These are phyloP conservation scores for Phytophthora meadii DNA, from an alignment of 352 stramenopile species.

Conservation along the genomic window DNA sequence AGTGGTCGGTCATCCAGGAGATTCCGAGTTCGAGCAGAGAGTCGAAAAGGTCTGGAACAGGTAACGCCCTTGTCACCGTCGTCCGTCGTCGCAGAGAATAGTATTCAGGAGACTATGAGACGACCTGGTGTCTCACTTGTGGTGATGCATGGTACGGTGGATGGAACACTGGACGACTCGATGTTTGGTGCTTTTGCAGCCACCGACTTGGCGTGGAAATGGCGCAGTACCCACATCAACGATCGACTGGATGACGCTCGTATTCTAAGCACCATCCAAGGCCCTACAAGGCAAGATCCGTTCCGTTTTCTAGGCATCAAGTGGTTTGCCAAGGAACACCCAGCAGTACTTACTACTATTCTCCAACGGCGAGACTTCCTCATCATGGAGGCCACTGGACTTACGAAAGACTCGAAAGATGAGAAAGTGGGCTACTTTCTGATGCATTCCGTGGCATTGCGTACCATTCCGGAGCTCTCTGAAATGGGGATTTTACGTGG, in stretches of 20 bases:
- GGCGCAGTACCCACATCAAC: constrained; percentile 54
- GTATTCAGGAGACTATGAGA: constrained; percentile 34
- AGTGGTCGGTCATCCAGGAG: not conserved
- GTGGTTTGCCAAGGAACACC: constrained; percentile 55
- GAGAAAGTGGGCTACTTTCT: constrained; percentile 44
- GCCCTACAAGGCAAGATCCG: constrained; percentile 43
- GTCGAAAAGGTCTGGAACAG: constrained; percentile 6
- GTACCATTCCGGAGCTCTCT: constrained; percentile 27
- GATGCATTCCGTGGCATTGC: constrained; percentile 47
- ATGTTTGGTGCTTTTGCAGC: constrained; percentile 55
- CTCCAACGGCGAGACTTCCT: constrained; percentile 52
- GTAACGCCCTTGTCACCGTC: constrained; percentile 7
- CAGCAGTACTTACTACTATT: constrained; percentile 32
- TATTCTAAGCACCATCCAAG: constrained; percentile 45
- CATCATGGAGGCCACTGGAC: constrained; percentile 21
- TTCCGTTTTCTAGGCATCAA: constrained; percentile 61
- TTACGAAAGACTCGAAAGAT: constrained; percentile 28
- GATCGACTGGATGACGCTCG: constrained; percentile 49
- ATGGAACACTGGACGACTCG: constrained; percentile 59
- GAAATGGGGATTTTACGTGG: constrained; percentile 45
- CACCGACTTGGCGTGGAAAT: constrained; percentile 50
- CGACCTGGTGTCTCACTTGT: constrained; percentile 45
- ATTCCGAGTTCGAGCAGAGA: not conserved
- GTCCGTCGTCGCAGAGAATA: constrained; percentile 11
- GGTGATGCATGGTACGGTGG: constrained; percentile 46